Base-by-base conservation (phyloP, 208 protist species). In the Acanthamoeba triangularis region DNA sequence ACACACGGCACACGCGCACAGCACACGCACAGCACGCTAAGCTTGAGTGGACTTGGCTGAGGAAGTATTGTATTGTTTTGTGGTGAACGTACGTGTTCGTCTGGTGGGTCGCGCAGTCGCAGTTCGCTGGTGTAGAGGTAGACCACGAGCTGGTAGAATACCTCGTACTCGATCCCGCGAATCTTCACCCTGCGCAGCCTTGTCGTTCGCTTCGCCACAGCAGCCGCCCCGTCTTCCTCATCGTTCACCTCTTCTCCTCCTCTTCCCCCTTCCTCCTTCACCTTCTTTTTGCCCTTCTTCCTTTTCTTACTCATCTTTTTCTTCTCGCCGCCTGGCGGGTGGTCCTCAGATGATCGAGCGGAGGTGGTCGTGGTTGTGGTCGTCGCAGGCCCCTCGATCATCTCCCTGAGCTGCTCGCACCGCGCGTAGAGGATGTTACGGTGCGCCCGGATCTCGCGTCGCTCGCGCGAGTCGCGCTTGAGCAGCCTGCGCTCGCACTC, bases 121-220 rank as follows among this genome's bases (percentile, higher is more conserved):
- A 93, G 41, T 23, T 93, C 87, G 56, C 91, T 52, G 7, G 91
- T 94, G 91, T 94, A 94, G 37, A 94, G 74, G 85, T 94, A 94
- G 44, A 94, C 69, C 13, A 94, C 18, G 23, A 94, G 44, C 30
- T 94, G 91, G 33, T 94, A 84, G 52, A 94, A 94, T 7, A 84
- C 72, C 5, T 78, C 63, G 35, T 85, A 94, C 1, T 56, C 33
- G 35, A 94, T 67, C 10, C 56, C 91, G 10, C 69, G 8, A 6
- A 93, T 76, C 28, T 76, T 76, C 25, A 93, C 87, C 30, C 37
- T 44, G 37, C 16, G 30, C 33, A 44, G 69, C 69, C 30, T 41
- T n/a, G n/a, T n/a, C n/a, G n/a, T n/a, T 18, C 37, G 30, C 33
- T 41, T n/a, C 59, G 59, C 44, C 20, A 11, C 35, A 93, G 35